A percentile compares a stretch with the other conserved stretches of the same genome.
These are phyloP conservation scores for Amanita muscaria DNA, from an alignment of 768 basidiomycete species.

Conservation along the genomic window DNA sequence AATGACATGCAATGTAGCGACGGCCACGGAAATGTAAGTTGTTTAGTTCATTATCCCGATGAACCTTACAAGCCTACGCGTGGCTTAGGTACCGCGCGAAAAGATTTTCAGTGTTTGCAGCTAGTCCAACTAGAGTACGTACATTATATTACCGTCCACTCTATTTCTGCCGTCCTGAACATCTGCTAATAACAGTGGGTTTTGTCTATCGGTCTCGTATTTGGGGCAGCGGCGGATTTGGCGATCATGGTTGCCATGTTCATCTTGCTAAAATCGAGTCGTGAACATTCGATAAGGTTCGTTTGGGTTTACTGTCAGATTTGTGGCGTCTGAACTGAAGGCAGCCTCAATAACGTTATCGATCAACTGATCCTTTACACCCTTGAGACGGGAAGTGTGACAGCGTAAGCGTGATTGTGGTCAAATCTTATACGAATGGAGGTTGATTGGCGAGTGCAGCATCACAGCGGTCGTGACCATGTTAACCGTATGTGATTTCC, in stretches of 20 bases:
- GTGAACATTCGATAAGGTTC: conserved; percentile 23
- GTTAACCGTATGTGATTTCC: conserved; percentile 34
- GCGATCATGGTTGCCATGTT: conserved; percentile 29
- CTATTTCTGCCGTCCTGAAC: too few species aligned
- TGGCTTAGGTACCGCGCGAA: too few species aligned
- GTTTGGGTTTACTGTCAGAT: background rate
- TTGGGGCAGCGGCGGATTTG: conserved; percentile 32
- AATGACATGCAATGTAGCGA: too few species aligned
- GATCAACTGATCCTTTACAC: conserved; percentile 32
- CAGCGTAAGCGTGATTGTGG: conserved; percentile 17
- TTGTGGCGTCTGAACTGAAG: too few species aligned
- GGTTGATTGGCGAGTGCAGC: conserved; percentile 11
- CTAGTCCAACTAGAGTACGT: too few species aligned
- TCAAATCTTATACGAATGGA: background rate
- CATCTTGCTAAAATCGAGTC: conserved; percentile 23
- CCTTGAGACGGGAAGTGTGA: conserved; percentile 34
- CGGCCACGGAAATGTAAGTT: too few species aligned
- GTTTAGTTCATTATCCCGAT: too few species aligned
- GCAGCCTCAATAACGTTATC: conserved; percentile 29
- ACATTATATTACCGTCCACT: too few species aligned
- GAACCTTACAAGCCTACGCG: too few species aligned
- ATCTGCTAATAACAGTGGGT: conserved; percentile 27
- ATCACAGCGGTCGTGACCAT: conserved; percentile 39
- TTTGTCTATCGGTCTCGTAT: conserved; percentile 34
- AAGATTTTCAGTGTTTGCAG: too few species aligned